phyloP scores from a whole-genome alignment of 2,329 filamentous ascomycete genomes.

The Lithohypha guttulata region DNA sequence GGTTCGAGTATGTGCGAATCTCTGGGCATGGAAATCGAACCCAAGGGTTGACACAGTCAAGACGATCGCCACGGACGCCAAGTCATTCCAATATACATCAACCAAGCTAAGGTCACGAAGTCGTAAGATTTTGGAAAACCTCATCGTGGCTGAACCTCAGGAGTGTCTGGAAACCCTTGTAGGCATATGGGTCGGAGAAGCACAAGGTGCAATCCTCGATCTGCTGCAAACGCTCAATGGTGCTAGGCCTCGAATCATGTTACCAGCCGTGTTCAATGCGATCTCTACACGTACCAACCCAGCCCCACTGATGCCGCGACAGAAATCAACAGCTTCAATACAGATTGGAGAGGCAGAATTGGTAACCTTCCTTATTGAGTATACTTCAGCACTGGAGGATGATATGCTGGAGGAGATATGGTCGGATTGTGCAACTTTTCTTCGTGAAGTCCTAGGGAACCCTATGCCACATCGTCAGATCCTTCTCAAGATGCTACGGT shows the following conservation, averaged over 20 bases:
- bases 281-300: conserved; percentile 93
- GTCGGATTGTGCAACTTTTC: conserved; percentile 83
- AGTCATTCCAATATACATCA: conserved; percentile 85
- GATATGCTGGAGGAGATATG: conserved; percentile 98
- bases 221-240: conserved; percentile 84
- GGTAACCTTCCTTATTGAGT: conserved; percentile 80
- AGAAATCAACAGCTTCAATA: conserved; percentile 81
- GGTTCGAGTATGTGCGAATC: conserved; percentile 79
- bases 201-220: conserved; percentile 55
- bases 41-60: conserved; percentile 28
- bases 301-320: conserved; percentile 60
- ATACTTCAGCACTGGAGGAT: conserved; percentile 81
- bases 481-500: conserved; percentile 73
- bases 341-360: conserved; percentile 74
- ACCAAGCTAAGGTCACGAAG: conserved; percentile 83
- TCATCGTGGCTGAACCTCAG: conserved; percentile 82
- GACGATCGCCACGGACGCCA: conserved; percentile 57
- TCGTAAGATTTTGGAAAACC: conserved; percentile 75
- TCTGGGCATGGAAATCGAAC: conserved; percentile 85
- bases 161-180: conserved; percentile 90
- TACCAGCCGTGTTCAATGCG: conserved; percentile 89
- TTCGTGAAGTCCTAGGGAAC: conserved; percentile 81
- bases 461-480: conserved; percentile 92
- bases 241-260: conserved; percentile 78
- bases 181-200: conserved; percentile 60